Base-by-base conservation (phyloP, 306 rosid genomes). In the Quercus mongolica region DNA sequence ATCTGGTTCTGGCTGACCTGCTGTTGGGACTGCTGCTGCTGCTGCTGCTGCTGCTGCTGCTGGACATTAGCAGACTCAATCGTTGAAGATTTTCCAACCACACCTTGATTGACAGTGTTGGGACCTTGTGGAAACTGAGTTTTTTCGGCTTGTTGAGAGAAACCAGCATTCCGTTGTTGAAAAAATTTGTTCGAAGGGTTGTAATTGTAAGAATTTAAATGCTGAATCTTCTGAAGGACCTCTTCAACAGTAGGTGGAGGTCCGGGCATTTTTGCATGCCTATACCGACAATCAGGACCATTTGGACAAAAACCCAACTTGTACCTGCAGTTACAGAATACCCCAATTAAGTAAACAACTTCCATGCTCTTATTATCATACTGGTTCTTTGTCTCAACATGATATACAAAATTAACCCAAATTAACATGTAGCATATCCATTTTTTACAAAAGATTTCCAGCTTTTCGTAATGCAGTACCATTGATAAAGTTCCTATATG, bases 221-320 rank as follows among this genome's bases (percentile, higher is more conserved):
- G 97, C 84, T 95, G 99, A 81, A 93, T 90, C 93, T 91, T 95
- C 86, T 90, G 98, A 88, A 95, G 99, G 85, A 91, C 92, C 87
- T 95, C 99, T 88, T 93, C 99, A 76, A 91, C 88, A 14, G 99
- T 79, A 64, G 98, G 99, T 31, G 99, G 99, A 86, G 99, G 99
- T 78, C 96, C 99, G 12, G 97, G 89, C 78, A 89, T 69, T 83
- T 93, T 95, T 17, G 97, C 98, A 78, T 95, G 99, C 79, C 99
- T 91, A 79, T 95, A 95, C 63, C 99, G 97, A 83, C 99, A 95
- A 80, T 95, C 99, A 46, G 99, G 86, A 73, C 99, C 99, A 84
- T 95, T 95, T 75, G 99, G 99, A 83, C 99, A 95, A 85, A 95
- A 95, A 51, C 99, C 99, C 74, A 93, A 87, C 90, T 93, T 95